phyloP scores from a whole-genome alignment of 2,329 filamentous ascomycete species.

The Sclerotinia minor region DNA sequence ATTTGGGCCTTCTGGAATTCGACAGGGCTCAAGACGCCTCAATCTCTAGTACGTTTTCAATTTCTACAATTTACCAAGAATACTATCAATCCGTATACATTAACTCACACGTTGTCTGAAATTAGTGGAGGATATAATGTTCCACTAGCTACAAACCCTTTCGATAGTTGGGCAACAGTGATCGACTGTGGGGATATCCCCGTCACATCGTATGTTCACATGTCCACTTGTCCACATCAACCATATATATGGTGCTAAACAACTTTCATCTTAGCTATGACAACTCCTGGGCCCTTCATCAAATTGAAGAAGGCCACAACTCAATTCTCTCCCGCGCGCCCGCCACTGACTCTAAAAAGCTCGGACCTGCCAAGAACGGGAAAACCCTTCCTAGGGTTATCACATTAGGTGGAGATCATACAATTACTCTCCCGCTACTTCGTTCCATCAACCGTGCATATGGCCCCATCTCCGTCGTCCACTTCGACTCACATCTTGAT shows the following conservation, averaged over 20 bases:
- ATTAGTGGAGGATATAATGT: slow-evolving; percentile 84
- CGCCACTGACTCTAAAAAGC: slow-evolving; percentile 64
- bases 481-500: slow-evolving; percentile 65
- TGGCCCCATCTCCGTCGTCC: slow-evolving; percentile 61
- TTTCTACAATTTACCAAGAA: slow-evolving; percentile 34
- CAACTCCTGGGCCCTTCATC: slow-evolving; percentile 76
- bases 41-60: slow-evolving; percentile 74
- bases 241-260: neutral
- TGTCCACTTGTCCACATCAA: neutral
- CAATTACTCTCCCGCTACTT: slow-evolving; percentile 60
- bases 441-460: slow-evolving; percentile 61
- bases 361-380: slow-evolving; percentile 68
- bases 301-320: slow-evolving; percentile 85
- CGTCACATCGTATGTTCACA: slow-evolving; percentile 68
- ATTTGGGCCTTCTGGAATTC: slow-evolving; percentile 81
- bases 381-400: slow-evolving; percentile 80
- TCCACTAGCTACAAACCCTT: slow-evolving; percentile 75
- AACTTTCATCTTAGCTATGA: slow-evolving; percentile 60
- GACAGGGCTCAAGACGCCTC: slow-evolving; percentile 80
- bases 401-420: slow-evolving; percentile 68
- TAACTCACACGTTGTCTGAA: slow-evolving; percentile 45
- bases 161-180: slow-evolving; percentile 77
- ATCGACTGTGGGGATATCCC: slow-evolving; percentile 84
- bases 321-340: slow-evolving; percentile 70
- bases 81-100: slow-evolving; percentile 31